phyloP scores from a whole-genome alignment of 768 basidiomycete species.

The Floccularia luteovirens region DNA sequence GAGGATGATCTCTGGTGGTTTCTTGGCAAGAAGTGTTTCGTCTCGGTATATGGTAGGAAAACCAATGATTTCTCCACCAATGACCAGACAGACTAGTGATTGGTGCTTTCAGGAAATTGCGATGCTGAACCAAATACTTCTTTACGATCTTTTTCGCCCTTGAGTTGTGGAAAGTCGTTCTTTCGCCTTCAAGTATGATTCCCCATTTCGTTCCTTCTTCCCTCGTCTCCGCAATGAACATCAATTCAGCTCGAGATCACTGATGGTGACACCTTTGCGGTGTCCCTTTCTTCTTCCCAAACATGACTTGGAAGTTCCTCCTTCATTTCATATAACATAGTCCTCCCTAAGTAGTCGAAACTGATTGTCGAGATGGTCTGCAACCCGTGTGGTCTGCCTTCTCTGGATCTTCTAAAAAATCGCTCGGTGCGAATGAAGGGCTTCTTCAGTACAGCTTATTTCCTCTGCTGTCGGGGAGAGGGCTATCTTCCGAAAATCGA shows the following conservation, averaged over 20 bases:
- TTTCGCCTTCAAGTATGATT: slow-evolving; percentile 27
- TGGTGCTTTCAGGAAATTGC: slow-evolving; percentile 43
- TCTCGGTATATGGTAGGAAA: slow-evolving; percentile 49
- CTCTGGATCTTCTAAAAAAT: slow-evolving; percentile 34
- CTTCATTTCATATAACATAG: slow-evolving; percentile 47
- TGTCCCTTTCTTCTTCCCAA: slow-evolving; percentile 30
- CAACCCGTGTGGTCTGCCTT: slow-evolving; percentile 25
- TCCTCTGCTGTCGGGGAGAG: slow-evolving; percentile 61
- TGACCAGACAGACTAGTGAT: slow-evolving; percentile 44
- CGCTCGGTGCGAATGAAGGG: slow-evolving; percentile 43
- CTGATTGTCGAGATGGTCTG: slow-evolving; percentile 55
- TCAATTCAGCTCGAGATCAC: slow-evolving; percentile 26
- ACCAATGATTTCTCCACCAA: slow-evolving; percentile 38
- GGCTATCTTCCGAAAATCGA: slow-evolving; percentile 51
- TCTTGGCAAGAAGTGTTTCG: slow-evolving; percentile 39
- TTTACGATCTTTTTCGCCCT: slow-evolving; percentile 18
- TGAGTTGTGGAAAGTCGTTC: slow-evolving; percentile 27
- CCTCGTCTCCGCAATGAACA: slow-evolving; percentile 22
- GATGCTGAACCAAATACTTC: too few species aligned
- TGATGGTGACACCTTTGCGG: slow-evolving; percentile 27
- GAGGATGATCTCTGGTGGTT: slow-evolving; percentile 43
- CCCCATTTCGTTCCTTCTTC: slow-evolving; percentile 25
- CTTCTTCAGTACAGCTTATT: slow-evolving; percentile 28
- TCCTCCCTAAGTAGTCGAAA: slow-evolving; percentile 61
- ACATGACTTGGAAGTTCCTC: slow-evolving; percentile 44